Conservation (phyloP, 2,329 filamentous ascomycete species). For the Lachnum nothofagi region DNA sequence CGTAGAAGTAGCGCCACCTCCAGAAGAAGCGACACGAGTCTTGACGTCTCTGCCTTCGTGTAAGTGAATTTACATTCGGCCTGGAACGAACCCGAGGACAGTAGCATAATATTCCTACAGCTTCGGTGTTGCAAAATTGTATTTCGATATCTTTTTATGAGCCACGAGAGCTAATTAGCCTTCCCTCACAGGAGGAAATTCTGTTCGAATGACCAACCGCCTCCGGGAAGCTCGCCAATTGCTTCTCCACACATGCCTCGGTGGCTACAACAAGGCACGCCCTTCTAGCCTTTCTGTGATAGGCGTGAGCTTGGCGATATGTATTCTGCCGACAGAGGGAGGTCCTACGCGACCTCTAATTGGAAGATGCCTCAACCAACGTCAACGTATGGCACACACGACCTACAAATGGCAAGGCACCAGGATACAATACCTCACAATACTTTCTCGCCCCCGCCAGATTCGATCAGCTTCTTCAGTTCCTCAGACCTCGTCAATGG, state of each 20-base stretch:
- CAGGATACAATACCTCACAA: constrained; percentile 3
- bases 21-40: constrained; percentile 14
- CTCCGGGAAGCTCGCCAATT: constrained; percentile 11
- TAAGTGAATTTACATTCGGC: too few species aligned
- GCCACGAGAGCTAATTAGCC: too few species aligned
- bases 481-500: constrained; percentile 28
- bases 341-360: neutral
- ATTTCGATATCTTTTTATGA: too few species aligned
- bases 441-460: constrained; percentile 47
- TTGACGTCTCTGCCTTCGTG: constrained; percentile 30
- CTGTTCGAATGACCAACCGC: constrained; percentile 21
- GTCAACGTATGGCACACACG: constrained; percentile 1
- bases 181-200: too few species aligned
- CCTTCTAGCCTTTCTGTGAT: constrained; percentile 14
- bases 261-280: constrained; percentile 15
- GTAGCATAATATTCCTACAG: too few species aligned
- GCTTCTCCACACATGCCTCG: constrained; percentile 12
- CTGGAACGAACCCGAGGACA: too few species aligned
- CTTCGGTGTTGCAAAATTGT: too few species aligned
- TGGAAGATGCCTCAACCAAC: neutral
- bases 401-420: neutral
- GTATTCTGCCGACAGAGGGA: neutral
- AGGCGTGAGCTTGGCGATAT: neutral
- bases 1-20: neutral
- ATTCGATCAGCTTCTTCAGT: constrained; percentile 26